Conservation (phyloP, 306 rosid species). For the Dryas drummondii region DNA sequence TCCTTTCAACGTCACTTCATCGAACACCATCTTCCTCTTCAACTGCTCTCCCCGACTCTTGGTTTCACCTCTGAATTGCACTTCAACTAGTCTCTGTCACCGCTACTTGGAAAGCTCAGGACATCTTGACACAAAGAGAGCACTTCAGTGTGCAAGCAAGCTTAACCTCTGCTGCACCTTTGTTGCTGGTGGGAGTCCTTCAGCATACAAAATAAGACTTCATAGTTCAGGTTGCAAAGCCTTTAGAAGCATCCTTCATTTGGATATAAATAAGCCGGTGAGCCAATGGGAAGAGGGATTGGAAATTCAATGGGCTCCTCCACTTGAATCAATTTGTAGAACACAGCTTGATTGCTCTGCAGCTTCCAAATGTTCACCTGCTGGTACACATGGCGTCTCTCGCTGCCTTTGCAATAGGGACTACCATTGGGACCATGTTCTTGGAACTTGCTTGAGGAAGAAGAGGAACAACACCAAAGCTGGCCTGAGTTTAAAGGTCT, state of each 20-base stretch:
- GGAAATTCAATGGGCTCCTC: conserved; percentile 86
- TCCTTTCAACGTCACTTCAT: conserved; percentile 79
- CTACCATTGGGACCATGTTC: conserved; percentile 64
- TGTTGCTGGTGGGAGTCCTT: conserved; percentile 79
- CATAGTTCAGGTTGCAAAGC: conserved; percentile 88
- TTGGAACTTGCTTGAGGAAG: conserved; percentile 50
- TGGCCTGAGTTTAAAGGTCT: conserved; percentile 43
- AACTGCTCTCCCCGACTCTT: conserved; percentile 87
- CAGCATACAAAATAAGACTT: conserved; percentile 87
- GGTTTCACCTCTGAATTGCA: conserved; percentile 89
- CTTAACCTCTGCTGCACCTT: conserved; percentile 87
- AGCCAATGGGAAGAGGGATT: conserved; percentile 84
- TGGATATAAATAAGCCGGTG: conserved; percentile 52
- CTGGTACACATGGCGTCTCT: conserved; percentile 21
- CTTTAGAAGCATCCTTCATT: conserved; percentile 75
- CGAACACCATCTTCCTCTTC: conserved; percentile 77
- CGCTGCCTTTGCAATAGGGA: conserved; percentile 67
- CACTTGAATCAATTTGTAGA: conserved; percentile 70
- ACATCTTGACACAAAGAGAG: conserved; percentile 43
- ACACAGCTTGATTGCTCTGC: conserved; percentile 60
- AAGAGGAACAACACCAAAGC: conserved; percentile 38
- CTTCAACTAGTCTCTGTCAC: conserved; percentile 82
- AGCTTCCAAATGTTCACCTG: conserved; percentile 51
- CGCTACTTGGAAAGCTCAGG: conserved; percentile 68
- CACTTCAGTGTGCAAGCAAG: conserved; percentile 54